Conservation (phyloP, 805 yeast genomes). For the Spencermartinsiella europaea region DNA sequence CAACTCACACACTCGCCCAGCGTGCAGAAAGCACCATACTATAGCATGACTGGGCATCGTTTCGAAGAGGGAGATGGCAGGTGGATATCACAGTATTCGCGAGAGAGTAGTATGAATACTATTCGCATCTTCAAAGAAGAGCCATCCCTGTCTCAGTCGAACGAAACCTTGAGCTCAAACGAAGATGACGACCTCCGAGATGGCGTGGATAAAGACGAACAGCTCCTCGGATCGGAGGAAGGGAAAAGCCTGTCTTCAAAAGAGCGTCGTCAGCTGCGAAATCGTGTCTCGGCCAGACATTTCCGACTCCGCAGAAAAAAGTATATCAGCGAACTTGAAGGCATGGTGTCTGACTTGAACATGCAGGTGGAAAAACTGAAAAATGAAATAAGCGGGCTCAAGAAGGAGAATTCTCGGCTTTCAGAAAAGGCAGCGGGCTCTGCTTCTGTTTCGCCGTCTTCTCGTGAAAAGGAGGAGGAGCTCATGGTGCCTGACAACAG, state of each 20-base stretch:
- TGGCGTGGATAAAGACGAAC: constrained; percentile 28
- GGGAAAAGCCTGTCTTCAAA: constrained; percentile 26
- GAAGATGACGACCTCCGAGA: constrained; percentile 1
- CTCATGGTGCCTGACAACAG: no score
- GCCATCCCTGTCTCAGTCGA: background rate
- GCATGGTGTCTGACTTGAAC: constrained; percentile 20
- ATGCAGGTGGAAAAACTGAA: constrained; percentile 20
- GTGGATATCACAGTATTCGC: background rate
- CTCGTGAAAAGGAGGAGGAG: no score
- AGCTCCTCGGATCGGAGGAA: constrained; percentile 26
- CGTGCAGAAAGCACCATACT: no score
- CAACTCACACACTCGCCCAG: no score
- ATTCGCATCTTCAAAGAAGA: background rate
- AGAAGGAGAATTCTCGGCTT: constrained; percentile 18
- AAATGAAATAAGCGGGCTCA: constrained; percentile 11
- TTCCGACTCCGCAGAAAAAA: constrained; percentile 30
- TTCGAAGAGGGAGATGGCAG: background rate
- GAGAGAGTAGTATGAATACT: background rate
- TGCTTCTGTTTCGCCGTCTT: no score
- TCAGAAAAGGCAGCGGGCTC: constrained; percentile 3
- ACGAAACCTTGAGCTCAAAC: background rate
- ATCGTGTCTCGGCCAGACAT: constrained; percentile 30
- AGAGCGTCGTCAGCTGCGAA: constrained; percentile 30
- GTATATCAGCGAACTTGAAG: constrained; percentile 29
- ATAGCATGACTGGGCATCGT: no score